Evolutionary conservation across 768 basidiomycete species (phyloP).

Genomic region (Gloeophyllum trabeum): DNA sequence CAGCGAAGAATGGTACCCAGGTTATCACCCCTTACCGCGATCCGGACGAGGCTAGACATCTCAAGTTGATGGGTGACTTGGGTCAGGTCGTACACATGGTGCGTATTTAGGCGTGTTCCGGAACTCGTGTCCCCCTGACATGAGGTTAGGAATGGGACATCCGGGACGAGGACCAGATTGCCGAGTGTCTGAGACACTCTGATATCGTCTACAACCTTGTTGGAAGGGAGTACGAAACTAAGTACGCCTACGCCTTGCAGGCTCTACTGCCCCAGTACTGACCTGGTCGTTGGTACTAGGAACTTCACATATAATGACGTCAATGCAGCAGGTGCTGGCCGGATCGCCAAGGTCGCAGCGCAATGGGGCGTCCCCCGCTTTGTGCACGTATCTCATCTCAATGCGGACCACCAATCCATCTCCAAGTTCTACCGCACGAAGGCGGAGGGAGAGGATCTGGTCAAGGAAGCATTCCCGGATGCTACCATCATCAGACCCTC

Average conservation of each 20-base stretch:
- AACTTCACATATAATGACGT: constrained; percentile 82
- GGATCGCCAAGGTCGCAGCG: constrained; percentile 77
- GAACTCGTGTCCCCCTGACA: neutral
- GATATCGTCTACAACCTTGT: constrained; percentile 96
- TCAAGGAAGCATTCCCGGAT: constrained; percentile 70
- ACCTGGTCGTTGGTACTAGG: constrained; percentile 33
- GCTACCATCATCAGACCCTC: constrained; percentile 87
- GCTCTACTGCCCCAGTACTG: neutral
- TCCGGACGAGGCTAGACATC: constrained; percentile 81
- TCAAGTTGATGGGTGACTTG: constrained; percentile 92
- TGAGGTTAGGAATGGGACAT: constrained; percentile 85
- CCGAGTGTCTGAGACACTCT: constrained; percentile 88
- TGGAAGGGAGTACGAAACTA: constrained; percentile 91
- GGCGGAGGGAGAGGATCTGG: constrained; percentile 80
- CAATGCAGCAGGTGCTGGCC: constrained; percentile 71
- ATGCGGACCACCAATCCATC: constrained; percentile 68
- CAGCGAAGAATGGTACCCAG: constrained; percentile 86
- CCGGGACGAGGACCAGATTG: constrained; percentile 81
- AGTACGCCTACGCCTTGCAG: constrained; percentile 36
- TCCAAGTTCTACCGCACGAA: constrained; percentile 87
- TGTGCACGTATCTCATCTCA: constrained; percentile 92
- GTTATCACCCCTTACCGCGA: constrained; percentile 94
- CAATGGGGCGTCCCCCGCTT: constrained; percentile 72
- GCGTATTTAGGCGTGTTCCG: constrained; percentile 12
- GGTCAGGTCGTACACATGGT: constrained; percentile 96